Base-by-base conservation (phyloP, 306 rosid species). In the Alnus rubra region DNA sequence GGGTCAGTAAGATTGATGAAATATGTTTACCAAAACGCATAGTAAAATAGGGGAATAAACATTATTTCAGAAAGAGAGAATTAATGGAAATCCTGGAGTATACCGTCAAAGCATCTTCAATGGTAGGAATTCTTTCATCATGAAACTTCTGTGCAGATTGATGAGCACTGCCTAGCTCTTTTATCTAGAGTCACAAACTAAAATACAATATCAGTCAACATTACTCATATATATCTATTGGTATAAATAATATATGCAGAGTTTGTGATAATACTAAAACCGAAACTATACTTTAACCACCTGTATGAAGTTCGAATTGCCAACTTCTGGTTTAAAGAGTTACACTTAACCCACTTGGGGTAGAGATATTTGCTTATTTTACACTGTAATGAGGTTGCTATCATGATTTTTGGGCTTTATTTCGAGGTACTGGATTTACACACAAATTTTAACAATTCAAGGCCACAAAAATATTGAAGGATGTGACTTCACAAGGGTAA, bases 31-130 rank as follows among this genome's bases (percentile, higher is more conserved):
- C 23, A 52, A 69, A 49, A 63, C 52, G 13, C 1, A 1, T 4
- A 78, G 60, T 50, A 78, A 70, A 74, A 74, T 30, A 39, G 50
- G 33, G 13, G 52, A 50, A 7, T 1, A 5, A 28, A 16, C 19
- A 18, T 18, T 18, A 42, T 42, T 39, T 42, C 35, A 73, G 28
- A 62, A 49, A 74, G 73, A 68, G 55, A 71, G 60, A 60, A 60
- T 19, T 50, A 71, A 30, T 16, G 58, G 35, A 50, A 77, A 71
- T 77, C 63, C 56, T 9, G 65, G 55, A 72, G 54, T 56, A 60
- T 86, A 92, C 98, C 91, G 8, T 83, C 74, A 94, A 76, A 64
- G 98, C 97, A 82, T 94, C 97, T 88, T 92, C 90, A 70, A 92
- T 51, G 48, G 96, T 92, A 60, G 88, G 78, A 82, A 92, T 74